Percentiles rank a stretch among this genome's conserved stretches.
Evolutionary conservation across 208 protist genomes (phyloP).

Genomic region (Crithidia brevicula): DNA sequence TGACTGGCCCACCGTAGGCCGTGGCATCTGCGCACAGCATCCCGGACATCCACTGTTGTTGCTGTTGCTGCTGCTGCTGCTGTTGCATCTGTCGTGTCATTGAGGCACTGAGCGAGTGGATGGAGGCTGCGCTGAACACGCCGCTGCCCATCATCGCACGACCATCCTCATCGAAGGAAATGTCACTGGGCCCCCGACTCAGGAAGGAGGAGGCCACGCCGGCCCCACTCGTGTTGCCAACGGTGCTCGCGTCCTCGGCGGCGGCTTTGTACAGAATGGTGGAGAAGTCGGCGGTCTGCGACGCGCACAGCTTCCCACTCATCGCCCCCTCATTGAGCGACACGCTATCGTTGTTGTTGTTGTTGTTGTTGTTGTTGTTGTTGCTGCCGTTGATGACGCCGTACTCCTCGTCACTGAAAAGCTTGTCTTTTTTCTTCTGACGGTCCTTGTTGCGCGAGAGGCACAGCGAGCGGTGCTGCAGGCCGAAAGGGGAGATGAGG

Average conservation of each 20-base stretch:
- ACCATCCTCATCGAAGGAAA: constrained; percentile 21
- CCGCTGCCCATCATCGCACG: neutral
- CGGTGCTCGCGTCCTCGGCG: neutral
- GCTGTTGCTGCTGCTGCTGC: constrained; percentile 15
- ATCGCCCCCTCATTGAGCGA: constrained; percentile 5
- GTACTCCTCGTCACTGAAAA: no score
- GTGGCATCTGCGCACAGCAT: constrained; percentile 3
- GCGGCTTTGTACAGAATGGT: neutral
- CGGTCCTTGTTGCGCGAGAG: constrained; percentile 31
- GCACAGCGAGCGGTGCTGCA: constrained; percentile 43
- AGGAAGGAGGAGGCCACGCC: neutral
- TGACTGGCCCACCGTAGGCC: constrained; percentile 4
- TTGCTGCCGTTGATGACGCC: constrained; percentile 13
- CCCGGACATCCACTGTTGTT: constrained; percentile 2
- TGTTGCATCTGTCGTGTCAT: neutral
- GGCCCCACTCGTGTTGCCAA: neutral
- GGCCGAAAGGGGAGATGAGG: constrained; percentile 64
- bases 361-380: constrained; percentile 7
- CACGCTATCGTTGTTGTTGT: constrained; percentile 10
- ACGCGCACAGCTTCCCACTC: neutral
- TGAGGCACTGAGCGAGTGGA: neutral
- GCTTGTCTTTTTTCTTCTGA: constrained; percentile 10
- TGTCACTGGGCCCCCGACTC: constrained; percentile 1
- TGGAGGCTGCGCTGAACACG: neutral
- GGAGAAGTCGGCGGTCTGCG: neutral